A percentile compares a stretch with the other conserved stretches of the same genome.
Conservation (phyloP, 1,284 basidiomycete genomes). For the Mrakiaceae sp. region DNA sequence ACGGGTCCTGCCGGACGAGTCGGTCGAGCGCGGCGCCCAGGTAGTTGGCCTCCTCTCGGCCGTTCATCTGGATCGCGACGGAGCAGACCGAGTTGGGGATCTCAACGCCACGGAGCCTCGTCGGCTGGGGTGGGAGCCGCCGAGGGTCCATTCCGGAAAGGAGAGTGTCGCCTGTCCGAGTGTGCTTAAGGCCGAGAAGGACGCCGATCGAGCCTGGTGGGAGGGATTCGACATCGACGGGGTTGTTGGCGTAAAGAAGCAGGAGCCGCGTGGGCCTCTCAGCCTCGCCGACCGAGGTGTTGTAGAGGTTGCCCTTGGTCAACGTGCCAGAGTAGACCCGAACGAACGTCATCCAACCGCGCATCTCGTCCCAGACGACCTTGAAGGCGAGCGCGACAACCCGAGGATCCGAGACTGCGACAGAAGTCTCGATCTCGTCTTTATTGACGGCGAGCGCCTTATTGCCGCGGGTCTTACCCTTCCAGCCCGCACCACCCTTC, state of each 20-base stretch:
- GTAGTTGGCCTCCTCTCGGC: constrained; percentile 22
- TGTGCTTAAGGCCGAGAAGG: constrained; percentile 66
- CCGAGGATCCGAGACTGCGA: constrained; percentile 9
- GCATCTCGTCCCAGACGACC: constrained; percentile 69
- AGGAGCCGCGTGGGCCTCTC: constrained; percentile 68
- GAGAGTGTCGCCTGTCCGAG: constrained; percentile 79
- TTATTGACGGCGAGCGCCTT: constrained; percentile 30
- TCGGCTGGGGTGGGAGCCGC: constrained; percentile 21
- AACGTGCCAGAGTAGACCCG: constrained; percentile 73
- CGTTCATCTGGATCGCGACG: constrained; percentile 27
- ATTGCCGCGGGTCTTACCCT: constrained; percentile 25
- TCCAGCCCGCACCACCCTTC: constrained; percentile 26
- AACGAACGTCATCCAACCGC: constrained; percentile 84
- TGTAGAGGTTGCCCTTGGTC: constrained; percentile 52
- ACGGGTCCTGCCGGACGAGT: constrained; percentile 74
- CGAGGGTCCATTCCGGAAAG: constrained; percentile 34
- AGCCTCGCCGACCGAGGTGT: constrained; percentile 53
- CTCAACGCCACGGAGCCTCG: constrained; percentile 48
- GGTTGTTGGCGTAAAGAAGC: constrained; percentile 64
- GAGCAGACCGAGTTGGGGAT: constrained; percentile 64
- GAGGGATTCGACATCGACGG: constrained; percentile 67
- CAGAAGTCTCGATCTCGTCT: constrained; percentile 1
- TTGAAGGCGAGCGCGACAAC: constrained; percentile 72
- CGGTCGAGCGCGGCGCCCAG: constrained; percentile 63
- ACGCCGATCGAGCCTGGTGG: constrained; percentile 76